Conservation (phyloP, 176 grass and related monocot genomes). For the Cymbopogon citratus region DNA sequence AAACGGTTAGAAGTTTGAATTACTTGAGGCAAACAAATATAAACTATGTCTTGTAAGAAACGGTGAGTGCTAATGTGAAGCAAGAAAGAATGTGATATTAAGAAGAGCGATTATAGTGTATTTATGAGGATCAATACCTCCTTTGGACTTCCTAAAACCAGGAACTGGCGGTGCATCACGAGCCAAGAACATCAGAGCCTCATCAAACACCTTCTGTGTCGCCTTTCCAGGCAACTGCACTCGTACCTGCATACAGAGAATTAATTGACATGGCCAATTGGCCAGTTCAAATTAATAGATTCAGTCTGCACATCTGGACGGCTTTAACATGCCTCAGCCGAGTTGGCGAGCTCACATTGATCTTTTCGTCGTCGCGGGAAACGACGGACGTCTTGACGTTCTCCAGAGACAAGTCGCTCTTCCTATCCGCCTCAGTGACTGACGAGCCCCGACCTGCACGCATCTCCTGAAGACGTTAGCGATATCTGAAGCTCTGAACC, state of each 20-base stretch:
- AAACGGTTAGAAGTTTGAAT: constrained; percentile 1
- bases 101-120: background rate
- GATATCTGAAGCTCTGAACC: background rate
- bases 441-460: constrained; percentile 49
- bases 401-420: constrained; percentile 40
- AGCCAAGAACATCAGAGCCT: constrained; percentile 41
- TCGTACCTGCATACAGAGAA: constrained; percentile 41
- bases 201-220: constrained; percentile 58
- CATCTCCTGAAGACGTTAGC: constrained; percentile 14
- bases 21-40: background rate
- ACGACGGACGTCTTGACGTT: constrained; percentile 40
- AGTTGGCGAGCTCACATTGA: constrained; percentile 52
- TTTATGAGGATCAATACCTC: constrained; percentile 33
- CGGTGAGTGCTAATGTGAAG: background rate
- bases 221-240: constrained; percentile 61
- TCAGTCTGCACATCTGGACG: background rate
- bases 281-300: background rate
- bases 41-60: constrained; percentile 13
- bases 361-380: constrained; percentile 43
- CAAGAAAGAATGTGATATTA: background rate
- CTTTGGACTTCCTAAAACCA: constrained; percentile 70
- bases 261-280: background rate
- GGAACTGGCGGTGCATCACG: constrained; percentile 62
- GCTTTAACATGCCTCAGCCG: constrained; percentile 19
- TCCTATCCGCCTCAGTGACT: constrained; percentile 30